Evolutionary conservation across 768 basidiomycete species (phyloP).

Genomic region (Pleurotus cornucopiae): DNA sequence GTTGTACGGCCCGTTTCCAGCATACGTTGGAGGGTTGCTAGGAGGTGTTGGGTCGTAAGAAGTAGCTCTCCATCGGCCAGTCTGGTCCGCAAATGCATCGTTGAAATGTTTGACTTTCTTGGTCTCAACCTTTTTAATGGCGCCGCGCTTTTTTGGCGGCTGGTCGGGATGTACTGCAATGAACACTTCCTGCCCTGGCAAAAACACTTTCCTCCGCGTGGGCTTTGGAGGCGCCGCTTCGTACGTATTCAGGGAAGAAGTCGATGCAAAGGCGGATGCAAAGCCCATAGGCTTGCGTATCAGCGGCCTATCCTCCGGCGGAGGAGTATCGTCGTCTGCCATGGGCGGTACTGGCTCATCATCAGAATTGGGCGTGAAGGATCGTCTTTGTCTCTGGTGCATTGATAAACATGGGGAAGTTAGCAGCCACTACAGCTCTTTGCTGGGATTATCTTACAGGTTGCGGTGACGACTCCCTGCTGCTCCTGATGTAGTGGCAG

Average conservation of each 20-base stretch:
- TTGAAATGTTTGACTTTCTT: conserved; percentile 24
- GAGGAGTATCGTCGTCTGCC: conserved; percentile 43
- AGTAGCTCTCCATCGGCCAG: conserved; percentile 45
- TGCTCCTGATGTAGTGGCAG: conserved; percentile 37
- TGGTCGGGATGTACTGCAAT: conserved; percentile 13
- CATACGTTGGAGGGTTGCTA: conserved; percentile 24
- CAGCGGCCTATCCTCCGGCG: conserved; percentile 43
- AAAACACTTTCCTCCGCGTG: conserved; percentile 28
- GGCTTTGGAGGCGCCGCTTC: conserved; percentile 26
- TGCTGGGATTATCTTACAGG: conserved; percentile 28
- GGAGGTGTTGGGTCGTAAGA: conserved; percentile 29
- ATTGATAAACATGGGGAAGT: conserved; percentile 2
- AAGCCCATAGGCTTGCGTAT: conserved; percentile 61
- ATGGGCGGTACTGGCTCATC: conserved; percentile 34
- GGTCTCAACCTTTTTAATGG: conserved; percentile 21
- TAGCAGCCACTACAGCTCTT: background rate
- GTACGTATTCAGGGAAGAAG: conserved; percentile 36
- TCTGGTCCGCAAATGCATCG: conserved; percentile 41
- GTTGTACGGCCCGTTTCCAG: conserved; percentile 34
- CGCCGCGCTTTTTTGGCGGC: conserved; percentile 12
- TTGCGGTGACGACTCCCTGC: conserved; percentile 51
- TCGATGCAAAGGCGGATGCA: conserved; percentile 23
- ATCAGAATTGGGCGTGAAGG: conserved; percentile 50
- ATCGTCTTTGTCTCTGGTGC: conserved; percentile 38
- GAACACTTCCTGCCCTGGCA: conserved; percentile 49